Base-by-base conservation (phyloP, 305 asterid genomes). In the Lippia alba region DNA sequence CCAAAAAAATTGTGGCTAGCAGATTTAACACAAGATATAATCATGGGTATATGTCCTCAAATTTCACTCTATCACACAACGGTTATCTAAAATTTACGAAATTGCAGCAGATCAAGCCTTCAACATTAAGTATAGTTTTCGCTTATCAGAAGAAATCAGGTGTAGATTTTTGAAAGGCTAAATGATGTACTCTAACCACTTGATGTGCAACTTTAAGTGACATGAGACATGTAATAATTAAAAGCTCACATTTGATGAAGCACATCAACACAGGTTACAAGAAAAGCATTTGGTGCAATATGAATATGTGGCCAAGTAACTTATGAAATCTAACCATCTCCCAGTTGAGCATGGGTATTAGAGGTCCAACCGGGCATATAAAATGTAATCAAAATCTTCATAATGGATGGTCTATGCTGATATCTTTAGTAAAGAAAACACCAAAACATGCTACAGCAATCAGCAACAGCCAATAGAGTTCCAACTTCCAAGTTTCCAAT, bases 1-100 rank as follows among this genome's bases (percentile, higher is more conserved):
- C 55, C 64, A 70, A 58, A 64, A 64, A 53, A 56, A 57, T 32
- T 33, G 24, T 20, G 16, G 12, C 16, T n/a, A n/a, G 16, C 30
- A 24, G 30, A 24, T 24, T 24, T 24, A 24, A 24, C 1, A 24
- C 30, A 24, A 24, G 30, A 24, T 24, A 24, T 24, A 24, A 24
- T 24, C 30, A 24, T 24, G 1, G 30, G 30, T 24, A 24, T 24
- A 24, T 24, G 30, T 24, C 30, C 30, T 24, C 30, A 24, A 24
- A 24, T 24, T 24, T 24, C 30, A 24, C 30, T 24, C 30, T 24
- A 24, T 24, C 30, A 24, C 30, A 24, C 30, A 24, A 24, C 3
- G 30, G 30, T 24, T 24, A 24, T 24, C 30, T 24, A 24, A 24
- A 5, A 36, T 36, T 36, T 36, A 36, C 41, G 5, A 36, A 36